These are phyloP conservation scores for Aspergillus texensis DNA, from an alignment of 2,329 filamentous ascomycete genomes.

Conservation along the genomic window DNA sequence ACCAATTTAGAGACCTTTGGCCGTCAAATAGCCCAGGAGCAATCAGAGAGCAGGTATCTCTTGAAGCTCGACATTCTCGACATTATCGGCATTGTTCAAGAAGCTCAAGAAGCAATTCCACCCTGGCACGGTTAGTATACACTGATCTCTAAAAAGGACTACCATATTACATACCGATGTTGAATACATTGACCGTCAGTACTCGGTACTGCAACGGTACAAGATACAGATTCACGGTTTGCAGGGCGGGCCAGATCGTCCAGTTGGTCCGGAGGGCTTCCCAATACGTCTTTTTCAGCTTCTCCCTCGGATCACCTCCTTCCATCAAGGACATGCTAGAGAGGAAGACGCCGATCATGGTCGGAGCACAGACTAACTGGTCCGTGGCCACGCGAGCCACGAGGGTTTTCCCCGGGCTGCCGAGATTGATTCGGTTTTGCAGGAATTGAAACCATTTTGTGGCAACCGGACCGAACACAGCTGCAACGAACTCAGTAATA, in stretches of 20 bases:
- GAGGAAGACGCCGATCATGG: slow-evolving; percentile 21
- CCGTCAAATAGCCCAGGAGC: neutral
- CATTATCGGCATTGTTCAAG: slow-evolving; percentile 12
- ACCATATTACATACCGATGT: slow-evolving; percentile 15
- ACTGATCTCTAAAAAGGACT: too few relatives aligned
- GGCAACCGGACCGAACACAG: slow-evolving; percentile 19
- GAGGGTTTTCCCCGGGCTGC: slow-evolving; percentile 7
- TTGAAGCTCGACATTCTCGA: neutral
- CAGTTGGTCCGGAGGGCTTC: slow-evolving; percentile 20
- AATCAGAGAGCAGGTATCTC: neutral
- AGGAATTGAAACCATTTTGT: slow-evolving; percentile 23
- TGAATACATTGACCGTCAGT: slow-evolving; percentile 19
- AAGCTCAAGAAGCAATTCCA: slow-evolving; percentile 25
- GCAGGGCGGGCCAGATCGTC: slow-evolving; percentile 19
- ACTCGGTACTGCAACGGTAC: slow-evolving; percentile 21
- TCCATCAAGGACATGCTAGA: slow-evolving; percentile 22
- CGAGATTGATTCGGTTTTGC: slow-evolving; percentile 13
- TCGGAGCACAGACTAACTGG: slow-evolving; percentile 19
- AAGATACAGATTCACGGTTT: slow-evolving; percentile 16
- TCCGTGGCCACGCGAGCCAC: slow-evolving; percentile 16
- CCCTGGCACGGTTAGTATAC: slow-evolving; percentile 6
- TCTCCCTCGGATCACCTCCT: slow-evolving; percentile 13
- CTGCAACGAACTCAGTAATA: neutral
- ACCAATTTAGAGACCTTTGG: too few relatives aligned
- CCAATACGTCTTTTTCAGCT: slow-evolving; percentile 18